A percentile compares a stretch with the other conserved stretches of the same genome.
These are phyloP conservation scores for Thecaphora thlaspeos DNA, from an alignment of 1,284 basidiomycete species.

Conservation along the genomic window DNA sequence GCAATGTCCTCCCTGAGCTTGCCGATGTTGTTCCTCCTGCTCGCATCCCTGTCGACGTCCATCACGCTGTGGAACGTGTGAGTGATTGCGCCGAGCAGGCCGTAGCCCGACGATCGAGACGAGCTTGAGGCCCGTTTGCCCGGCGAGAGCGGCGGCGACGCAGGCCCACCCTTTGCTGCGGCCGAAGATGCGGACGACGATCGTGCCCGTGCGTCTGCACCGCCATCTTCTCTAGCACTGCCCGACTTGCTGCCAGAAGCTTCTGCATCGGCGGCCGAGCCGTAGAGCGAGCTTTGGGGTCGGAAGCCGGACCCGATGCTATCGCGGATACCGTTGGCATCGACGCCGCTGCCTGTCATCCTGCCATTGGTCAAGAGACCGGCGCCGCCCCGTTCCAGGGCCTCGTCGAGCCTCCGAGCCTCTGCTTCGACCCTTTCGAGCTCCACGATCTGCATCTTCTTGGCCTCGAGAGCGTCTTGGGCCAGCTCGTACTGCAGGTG, in stretches of 20 bases:
- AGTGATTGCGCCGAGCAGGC: constrained; percentile 84
- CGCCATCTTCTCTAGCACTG: too few relatives aligned
- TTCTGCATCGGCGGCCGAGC: constrained; percentile 14
- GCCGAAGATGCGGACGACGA: neutral
- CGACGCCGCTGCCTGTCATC: constrained; percentile 17
- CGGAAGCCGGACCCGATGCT: constrained; percentile 29
- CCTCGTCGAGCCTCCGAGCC: constrained; percentile 82
- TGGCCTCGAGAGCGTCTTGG: constrained; percentile 81
- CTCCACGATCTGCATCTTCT: constrained; percentile 82
- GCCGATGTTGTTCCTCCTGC: constrained; percentile 84
- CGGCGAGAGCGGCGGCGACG: constrained; percentile 21
- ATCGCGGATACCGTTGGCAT: constrained; percentile 34
- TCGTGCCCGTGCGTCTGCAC: neutral
- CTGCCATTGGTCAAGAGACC: constrained; percentile 22
- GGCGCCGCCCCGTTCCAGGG: constrained; percentile 63
- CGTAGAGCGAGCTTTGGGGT: constrained; percentile 15
- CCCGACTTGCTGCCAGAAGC: neutral
- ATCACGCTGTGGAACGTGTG: constrained; percentile 96
- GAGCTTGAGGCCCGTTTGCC: constrained; percentile 18
- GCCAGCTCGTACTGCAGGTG: constrained; percentile 98
- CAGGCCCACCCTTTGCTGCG: constrained; percentile 1
- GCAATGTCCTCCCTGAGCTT: constrained; percentile 89
- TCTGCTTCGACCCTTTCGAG: constrained; percentile 90
- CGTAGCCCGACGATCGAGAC: constrained; percentile 58
- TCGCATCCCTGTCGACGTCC: constrained; percentile 96